Percentiles rank a stretch among this genome's conserved stretches.
phyloP scores from a whole-genome alignment of 495 filamentous ascomycete species.

The Beverwykella pulmonaria region DNA sequence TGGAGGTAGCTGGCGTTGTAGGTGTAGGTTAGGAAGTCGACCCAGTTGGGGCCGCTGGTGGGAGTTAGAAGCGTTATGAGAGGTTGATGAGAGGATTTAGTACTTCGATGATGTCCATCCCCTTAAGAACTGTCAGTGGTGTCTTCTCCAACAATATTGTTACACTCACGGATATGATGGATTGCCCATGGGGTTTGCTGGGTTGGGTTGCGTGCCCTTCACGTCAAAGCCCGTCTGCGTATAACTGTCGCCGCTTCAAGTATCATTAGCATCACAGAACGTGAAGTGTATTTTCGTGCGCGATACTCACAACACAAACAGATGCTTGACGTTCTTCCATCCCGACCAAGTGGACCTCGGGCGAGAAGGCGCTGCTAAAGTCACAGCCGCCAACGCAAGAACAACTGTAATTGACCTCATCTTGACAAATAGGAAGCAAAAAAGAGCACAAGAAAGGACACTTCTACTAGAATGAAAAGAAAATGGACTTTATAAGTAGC shows the following conservation, averaged over 20 bases:
- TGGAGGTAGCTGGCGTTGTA: constrained; percentile 63
- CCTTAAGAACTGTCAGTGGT: constrained; percentile 22
- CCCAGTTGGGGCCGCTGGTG: constrained; percentile 53
- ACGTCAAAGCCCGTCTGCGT: constrained; percentile 68
- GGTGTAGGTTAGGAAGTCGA: constrained; percentile 64
- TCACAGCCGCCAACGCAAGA: background rate
- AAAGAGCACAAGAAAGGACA: background rate
- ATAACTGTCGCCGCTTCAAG: constrained; percentile 63
- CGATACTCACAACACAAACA: constrained; percentile 55
- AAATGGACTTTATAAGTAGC: background rate
- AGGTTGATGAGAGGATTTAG: constrained; percentile 47
- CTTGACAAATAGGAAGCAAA: background rate
- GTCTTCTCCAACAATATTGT: background rate
- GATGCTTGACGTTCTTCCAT: constrained; percentile 53
- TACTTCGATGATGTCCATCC: constrained; percentile 58
- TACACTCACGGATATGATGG: constrained; percentile 58
- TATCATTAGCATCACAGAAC: background rate
- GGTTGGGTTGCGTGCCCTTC: constrained; percentile 60
- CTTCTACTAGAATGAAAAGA: background rate
- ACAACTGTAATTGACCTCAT: constrained; percentile 3
- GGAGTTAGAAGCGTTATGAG: constrained; percentile 10
- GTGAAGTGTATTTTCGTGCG: background rate
- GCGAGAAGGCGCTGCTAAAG: constrained; percentile 6
- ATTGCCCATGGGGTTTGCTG: constrained; percentile 74
- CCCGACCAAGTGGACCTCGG: constrained; percentile 47